Conservation (phyloP, 2,329 filamentous ascomycete genomes). For the Blastomyces emzantsi region DNA sequence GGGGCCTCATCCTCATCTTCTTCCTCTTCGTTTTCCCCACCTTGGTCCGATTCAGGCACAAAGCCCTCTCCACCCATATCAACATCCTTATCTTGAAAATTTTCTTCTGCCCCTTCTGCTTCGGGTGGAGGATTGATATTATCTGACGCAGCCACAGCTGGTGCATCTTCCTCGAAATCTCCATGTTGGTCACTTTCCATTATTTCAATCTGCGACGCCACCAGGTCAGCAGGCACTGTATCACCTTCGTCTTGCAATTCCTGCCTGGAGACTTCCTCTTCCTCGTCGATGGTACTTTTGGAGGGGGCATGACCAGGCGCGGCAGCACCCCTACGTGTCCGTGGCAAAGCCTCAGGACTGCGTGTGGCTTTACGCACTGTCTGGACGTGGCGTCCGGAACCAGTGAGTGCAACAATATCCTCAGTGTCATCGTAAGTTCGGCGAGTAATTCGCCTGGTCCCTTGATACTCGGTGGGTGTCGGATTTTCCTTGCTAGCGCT, state of each 20-base stretch:
- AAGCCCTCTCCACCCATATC: constrained; percentile 32
- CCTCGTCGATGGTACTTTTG: constrained; percentile 46
- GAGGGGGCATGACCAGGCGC: constrained; percentile 24
- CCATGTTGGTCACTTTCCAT: constrained; percentile 34
- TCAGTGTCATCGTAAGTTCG: constrained; percentile 50
- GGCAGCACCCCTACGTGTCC: constrained; percentile 9
- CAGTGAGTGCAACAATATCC: constrained; percentile 49
- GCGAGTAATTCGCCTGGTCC: constrained; percentile 47
- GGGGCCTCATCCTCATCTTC: constrained; percentile 46
- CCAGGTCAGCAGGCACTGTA: constrained; percentile 18
- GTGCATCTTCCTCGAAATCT: constrained; percentile 27
- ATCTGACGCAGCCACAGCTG: constrained; percentile 17
- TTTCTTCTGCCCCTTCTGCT: constrained; percentile 18
- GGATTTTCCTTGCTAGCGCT: constrained; percentile 22
- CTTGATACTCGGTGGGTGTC: constrained; percentile 14
- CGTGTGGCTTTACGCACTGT: constrained; percentile 46
- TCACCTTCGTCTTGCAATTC: constrained; percentile 20
- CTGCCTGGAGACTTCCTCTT: constrained; percentile 38
- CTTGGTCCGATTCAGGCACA: constrained; percentile 36
- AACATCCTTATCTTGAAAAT: constrained; percentile 25
- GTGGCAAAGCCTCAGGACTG: constrained; percentile 34
- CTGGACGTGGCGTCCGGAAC: constrained; percentile 50
- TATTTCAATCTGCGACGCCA: constrained; percentile 34
- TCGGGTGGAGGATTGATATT: constrained; percentile 6
- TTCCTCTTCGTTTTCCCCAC: constrained; percentile 39